Conservation (phyloP, 2,329 filamentous ascomycete genomes). For the Aurifilum marmelostoma region DNA sequence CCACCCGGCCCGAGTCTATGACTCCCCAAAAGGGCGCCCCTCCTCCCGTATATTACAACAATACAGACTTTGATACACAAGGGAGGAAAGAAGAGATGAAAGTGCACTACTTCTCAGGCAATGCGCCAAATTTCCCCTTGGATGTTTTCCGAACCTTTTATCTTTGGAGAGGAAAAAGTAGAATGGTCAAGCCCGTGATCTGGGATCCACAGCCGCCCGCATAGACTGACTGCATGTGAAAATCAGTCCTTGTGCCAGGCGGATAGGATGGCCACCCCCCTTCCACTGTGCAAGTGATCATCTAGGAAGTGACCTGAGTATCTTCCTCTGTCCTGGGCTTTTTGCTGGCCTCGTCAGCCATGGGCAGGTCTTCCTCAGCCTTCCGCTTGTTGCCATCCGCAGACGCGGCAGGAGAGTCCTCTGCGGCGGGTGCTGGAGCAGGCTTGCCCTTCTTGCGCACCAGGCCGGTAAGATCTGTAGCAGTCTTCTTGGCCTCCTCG, state of each 20-base stretch:
- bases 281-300: too few relatives aligned
- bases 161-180: background rate
- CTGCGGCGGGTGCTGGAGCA: conserved; percentile 29
- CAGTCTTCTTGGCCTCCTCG: conserved; percentile 72
- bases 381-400: conserved; percentile 52
- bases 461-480: conserved; percentile 74
- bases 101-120: background rate
- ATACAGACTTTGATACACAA: conserved; percentile 3
- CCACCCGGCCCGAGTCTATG: background rate
- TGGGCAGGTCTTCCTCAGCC: conserved; percentile 40
- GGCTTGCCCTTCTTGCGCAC: conserved; percentile 67
- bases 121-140: background rate
- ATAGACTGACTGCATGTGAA: too few relatives aligned
- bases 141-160: background rate
- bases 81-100: background rate
- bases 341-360: conserved; percentile 39
- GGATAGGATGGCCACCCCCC: background rate
- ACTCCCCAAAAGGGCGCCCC: background rate
- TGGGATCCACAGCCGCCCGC: too few relatives aligned
- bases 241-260: background rate
- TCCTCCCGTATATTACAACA: background rate
- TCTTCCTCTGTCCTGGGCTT: conserved; percentile 42
- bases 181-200: too few relatives aligned
- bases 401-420: background rate
- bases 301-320: background rate